These are phyloP conservation scores for Amanita molliuscula DNA, from an alignment of 768 basidiomycete genomes.

Conservation along the genomic window DNA sequence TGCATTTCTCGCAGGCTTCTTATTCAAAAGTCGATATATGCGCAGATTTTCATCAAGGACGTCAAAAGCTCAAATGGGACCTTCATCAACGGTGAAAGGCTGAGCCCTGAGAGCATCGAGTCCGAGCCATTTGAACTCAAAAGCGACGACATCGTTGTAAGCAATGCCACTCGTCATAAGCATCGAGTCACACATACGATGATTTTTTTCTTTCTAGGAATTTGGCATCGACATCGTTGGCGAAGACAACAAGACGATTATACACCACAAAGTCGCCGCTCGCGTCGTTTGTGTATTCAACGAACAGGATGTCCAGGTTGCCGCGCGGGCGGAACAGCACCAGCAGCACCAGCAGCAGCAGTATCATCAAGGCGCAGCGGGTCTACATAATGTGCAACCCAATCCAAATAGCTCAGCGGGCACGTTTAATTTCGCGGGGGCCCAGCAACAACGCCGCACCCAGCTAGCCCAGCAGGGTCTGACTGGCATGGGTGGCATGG, in stretches of 20 bases:
- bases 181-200: neutral
- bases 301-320: slow-evolving; percentile 74
- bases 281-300: slow-evolving; percentile 83
- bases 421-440: slow-evolving; percentile 16
- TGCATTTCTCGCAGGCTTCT: neutral
- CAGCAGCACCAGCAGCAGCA: slow-evolving; percentile 45
- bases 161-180: slow-evolving; percentile 18
- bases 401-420: slow-evolving; percentile 8
- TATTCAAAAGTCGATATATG: slow-evolving; percentile 10
- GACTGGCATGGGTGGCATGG: slow-evolving; percentile 69
- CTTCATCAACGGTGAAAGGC: slow-evolving; percentile 92
- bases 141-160: slow-evolving; percentile 89
- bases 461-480: slow-evolving; percentile 50
- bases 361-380: slow-evolving; percentile 16
- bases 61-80: slow-evolving; percentile 98
- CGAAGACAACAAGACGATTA: slow-evolving; percentile 95
- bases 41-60: slow-evolving; percentile 93
- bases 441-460: slow-evolving; percentile 42
- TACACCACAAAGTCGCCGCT: slow-evolving; percentile 98
- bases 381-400: slow-evolving; percentile 14
- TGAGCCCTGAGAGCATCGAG: slow-evolving; percentile 83
- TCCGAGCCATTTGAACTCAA: slow-evolving; percentile 91
- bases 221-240: slow-evolving; percentile 99
- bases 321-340: slow-evolving; percentile 60
- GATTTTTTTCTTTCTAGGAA: slow-evolving; percentile 47